Base-by-base conservation (phyloP, 1,284 basidiomycete species). In the Earliella scabrosa region DNA sequence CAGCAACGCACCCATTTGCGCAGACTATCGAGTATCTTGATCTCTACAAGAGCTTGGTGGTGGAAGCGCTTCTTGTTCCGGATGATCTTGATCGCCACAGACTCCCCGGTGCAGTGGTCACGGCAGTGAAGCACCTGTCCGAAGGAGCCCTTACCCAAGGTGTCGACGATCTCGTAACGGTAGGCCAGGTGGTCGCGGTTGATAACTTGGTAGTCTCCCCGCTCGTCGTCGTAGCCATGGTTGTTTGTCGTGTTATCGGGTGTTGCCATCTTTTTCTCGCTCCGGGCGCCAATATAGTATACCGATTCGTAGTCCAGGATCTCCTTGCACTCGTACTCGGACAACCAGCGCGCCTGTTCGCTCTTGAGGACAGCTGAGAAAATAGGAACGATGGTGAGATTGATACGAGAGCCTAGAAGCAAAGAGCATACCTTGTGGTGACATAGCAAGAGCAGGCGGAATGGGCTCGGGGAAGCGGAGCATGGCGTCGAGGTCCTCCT, bases 61-160 rank as follows among this genome's bases (percentile, higher is more conserved):
- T 99, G 97, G 82, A 99, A 99, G 41, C 97, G 83, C 76, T 98
- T 98, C 83, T 98, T 99, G 80, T 99, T 99, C 35, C 97, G 87
- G 66, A 99, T 99, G 65, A 99, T 97, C 82, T 99, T 99, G 80
- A 99, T 90, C 6, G 97, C 97, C 16, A 98, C 94, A 29, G 93
- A 96, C 65, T 93, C 85, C 13, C 97, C 97, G n/a, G 95, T 95
- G 71, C 89, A 90, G 74, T 99, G 95, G 74, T 99, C 97, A 36
- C 95, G 88, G 74, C 97, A 99, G 69, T 95, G 91, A 21, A 99
- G 75, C 14, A 99, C 97, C 71, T 99, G 97, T 14, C 97, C 97
- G 64, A 99, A 99, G 8, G 97, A 98, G 24, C 97, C 97, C 73
- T 99, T 98, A 38, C 97, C 97, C 26, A 99, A 85, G 2, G 93